Base-by-base conservation (phyloP, 1,284 basidiomycete species). In the Rhodotorula sp. region DNA sequence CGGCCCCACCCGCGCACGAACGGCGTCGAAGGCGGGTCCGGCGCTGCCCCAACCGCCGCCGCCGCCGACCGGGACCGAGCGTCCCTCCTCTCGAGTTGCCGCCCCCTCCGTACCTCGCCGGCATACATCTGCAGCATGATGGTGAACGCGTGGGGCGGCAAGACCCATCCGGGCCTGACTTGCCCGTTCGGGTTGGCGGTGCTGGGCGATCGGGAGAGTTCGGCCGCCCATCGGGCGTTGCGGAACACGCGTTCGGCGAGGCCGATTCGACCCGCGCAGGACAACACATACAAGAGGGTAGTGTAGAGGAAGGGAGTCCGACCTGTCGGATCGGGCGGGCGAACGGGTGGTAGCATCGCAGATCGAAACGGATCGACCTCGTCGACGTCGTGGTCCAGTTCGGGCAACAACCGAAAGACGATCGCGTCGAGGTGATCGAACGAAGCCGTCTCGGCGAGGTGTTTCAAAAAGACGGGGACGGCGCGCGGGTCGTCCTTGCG, bases 71-170 rank as follows among this genome's bases (percentile, higher is more conserved):
- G 47, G 8, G 28, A n/a, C 23, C 43, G 58, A 38, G 57, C 45
- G 16, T 57, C n/a, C 31, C 31, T 38, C 15, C 67, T 38, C 31
- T 64, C 65, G 58, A 67, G 67, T 45, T 58, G 48, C 23, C 59
- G 68, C 4, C 78, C 77, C 26, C 76, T 75, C 54, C 67, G 66
- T 8, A 70, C 75, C 62, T 80, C 79, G 1, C 45, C 52, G 1
- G 83, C 85, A 77, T 90, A 90, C 58, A 86, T 82, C 66, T 87
- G 83, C 68, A 92, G 79, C 86, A 91, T 89, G 60, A 85, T 81
- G 2, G 89, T 91, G 79, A 90, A 91, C 2, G 88, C 87, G 23
- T 87, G 83, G 5, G 87, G 81, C 5, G 88, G 86, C 34, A 91
- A 80, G 67, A 82, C 82, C 89, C 90, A 90, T 0, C 68, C 70